A percentile compares a stretch with the other conserved stretches of the same genome.
These are phyloP conservation scores for Boletus huronensis DNA, from an alignment of 768 basidiomycete species.

Conservation along the genomic window DNA sequence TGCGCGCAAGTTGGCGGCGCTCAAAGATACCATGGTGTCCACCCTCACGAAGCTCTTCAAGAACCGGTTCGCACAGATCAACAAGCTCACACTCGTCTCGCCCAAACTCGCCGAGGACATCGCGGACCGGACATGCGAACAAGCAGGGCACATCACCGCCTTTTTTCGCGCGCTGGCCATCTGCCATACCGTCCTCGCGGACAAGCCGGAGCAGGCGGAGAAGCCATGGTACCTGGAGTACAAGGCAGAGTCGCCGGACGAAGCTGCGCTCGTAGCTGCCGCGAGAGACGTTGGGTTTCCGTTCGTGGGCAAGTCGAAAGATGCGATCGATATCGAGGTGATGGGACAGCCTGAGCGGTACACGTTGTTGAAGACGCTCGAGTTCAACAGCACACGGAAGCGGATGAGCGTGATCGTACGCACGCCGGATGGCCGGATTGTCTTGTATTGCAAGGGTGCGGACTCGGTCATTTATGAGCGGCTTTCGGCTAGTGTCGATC, in stretches of 20 bases:
- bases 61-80: slow-evolving; percentile 79
- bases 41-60: slow-evolving; percentile 78
- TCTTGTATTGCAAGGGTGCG: slow-evolving; percentile 95
- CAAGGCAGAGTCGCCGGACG: slow-evolving; percentile 96
- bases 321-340: slow-evolving; percentile 82
- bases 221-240: slow-evolving; percentile 71
- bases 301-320: slow-evolving; percentile 74
- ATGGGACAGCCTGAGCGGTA: slow-evolving; percentile 86
- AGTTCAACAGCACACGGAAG: slow-evolving; percentile 94
- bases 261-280: slow-evolving; percentile 88
- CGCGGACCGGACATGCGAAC: slow-evolving; percentile 52
- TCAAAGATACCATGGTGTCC: slow-evolving; percentile 75
- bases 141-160: slow-evolving; percentile 64
- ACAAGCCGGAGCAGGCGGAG: slow-evolving; percentile 59
- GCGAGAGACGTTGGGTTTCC: slow-evolving; percentile 93
- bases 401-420: slow-evolving; percentile 93
- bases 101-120: slow-evolving; percentile 82
- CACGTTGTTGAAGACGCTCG: slow-evolving; percentile 73
- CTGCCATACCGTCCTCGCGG: slow-evolving; percentile 89
- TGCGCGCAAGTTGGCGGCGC: slow-evolving; percentile 52
- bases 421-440: slow-evolving; percentile 73
- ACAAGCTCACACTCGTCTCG: slow-evolving; percentile 84
- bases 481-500: slow-evolving; percentile 73
- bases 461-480: slow-evolving; percentile 93
- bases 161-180: slow-evolving; percentile 96